Base-by-base conservation (phyloP, 2,329 filamentous ascomycete genomes). In the Pseudopyricularia javanii region DNA sequence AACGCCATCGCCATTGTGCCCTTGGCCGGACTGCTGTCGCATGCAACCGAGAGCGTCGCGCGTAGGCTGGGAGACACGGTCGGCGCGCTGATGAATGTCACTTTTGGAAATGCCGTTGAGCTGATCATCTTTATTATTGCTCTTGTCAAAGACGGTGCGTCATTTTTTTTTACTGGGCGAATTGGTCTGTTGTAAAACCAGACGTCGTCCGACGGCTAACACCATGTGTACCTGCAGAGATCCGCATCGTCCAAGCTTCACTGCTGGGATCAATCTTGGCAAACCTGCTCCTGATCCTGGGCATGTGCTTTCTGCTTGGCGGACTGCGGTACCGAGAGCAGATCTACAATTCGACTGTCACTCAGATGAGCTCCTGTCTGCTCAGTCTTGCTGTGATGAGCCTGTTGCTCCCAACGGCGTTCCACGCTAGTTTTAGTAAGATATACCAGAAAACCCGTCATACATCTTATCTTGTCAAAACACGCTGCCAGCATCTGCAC, bases 41-140 rank as follows among this genome's bases (percentile, higher is more conserved):
- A 85, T 59, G 86, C 87, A 1, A 95, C 91, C 0, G 91, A 97
- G 66, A 90, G 95, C 66, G 85, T 96, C 58, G 87, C 91, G 3
- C 69, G 91, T 52, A 78, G 83, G 54, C 85, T 83, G 0, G 90
- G 91, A 50, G 90, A 96, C 66, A 91, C 88, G 0, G 71, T 95
- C 2, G 91, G 91, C 56, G 91, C 91, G 53, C 72, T 97, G 34
- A 75, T 96, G 54, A 96, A 96, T 62, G 91, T 91, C 7, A 86
- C 86, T 2, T 96, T 96, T 65, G 91, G 90, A 73, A 94, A 95
- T 63, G 89, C 89, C 4, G 88, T 94, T 56, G 89, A 95, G 64
- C 71, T 95, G 60, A 95, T 95, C 56, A 88, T 96, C 47, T 86
- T 88, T 24, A 81, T 96, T 59, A 86, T 95, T 59, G 91, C 91